These are phyloP conservation scores for Phytopythium sindhum DNA, from an alignment of 352 stramenopile genomes.

Conservation along the genomic window DNA sequence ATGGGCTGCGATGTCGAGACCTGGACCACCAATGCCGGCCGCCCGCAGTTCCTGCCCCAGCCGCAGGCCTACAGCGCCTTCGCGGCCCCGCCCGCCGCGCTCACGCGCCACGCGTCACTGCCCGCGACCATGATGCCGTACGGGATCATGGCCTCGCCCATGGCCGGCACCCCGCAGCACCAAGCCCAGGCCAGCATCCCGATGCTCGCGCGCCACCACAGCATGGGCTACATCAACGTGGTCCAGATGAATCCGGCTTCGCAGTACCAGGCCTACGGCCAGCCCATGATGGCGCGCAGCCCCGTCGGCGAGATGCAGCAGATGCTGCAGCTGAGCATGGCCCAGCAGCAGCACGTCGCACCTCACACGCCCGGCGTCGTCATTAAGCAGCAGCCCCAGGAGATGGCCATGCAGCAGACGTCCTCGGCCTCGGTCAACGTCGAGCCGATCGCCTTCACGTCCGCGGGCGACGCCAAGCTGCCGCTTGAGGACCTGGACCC, in stretches of 20 bases:
- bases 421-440: constrained; percentile 35
- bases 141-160: constrained; percentile 13
- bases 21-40: constrained; percentile 35
- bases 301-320: constrained; percentile 30
- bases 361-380: constrained; percentile 10
- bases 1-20: constrained; percentile 64
- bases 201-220: constrained; percentile 62
- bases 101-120: constrained; percentile 70
- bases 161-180: constrained; percentile 6
- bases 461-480: constrained; percentile 27
- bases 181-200: constrained; percentile 27
- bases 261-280: constrained; percentile 24
- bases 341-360: constrained; percentile 42
- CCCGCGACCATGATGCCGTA: constrained; percentile 51
- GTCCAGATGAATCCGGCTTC: constrained; percentile 36
- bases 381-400: constrained; percentile 16
- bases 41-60: constrained; percentile 28
- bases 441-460: constrained; percentile 65
- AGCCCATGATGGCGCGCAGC: constrained; percentile 29
- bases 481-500: constrained; percentile 57
- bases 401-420: constrained; percentile 24
- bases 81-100: constrained; percentile 39
- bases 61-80: constrained; percentile 29
- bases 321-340: constrained; percentile 20
- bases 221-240: constrained; percentile 51